phyloP scores from a whole-genome alignment of 805 yeast genomes.

The Hanseniaspora osmophila region DNA sequence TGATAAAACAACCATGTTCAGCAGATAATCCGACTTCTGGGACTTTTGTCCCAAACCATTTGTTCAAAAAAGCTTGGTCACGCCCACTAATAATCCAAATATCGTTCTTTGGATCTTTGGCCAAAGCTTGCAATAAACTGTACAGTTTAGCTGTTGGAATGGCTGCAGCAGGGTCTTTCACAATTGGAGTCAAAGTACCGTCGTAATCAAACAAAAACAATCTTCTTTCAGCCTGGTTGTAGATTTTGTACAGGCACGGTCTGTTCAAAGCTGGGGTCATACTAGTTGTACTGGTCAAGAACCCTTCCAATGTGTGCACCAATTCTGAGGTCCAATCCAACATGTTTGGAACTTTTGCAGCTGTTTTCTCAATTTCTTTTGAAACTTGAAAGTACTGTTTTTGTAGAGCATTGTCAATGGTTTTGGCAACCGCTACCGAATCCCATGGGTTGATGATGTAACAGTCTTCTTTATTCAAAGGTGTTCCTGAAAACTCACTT shows the following conservation, averaged over 20 bases:
- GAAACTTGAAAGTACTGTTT: constrained; percentile 34
- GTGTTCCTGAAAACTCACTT: constrained; percentile 88
- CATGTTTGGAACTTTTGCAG: constrained; percentile 55
- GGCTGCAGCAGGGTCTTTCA: constrained; percentile 95
- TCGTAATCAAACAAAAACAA: constrained; percentile 89
- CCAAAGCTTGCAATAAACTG: constrained; percentile 41
- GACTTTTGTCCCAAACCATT: constrained; percentile 65
- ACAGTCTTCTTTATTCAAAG: constrained; percentile 56
- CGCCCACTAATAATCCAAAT: constrained; percentile 95
- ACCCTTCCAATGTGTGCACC: constrained; percentile 29
- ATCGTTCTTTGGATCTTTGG: constrained; percentile 66
- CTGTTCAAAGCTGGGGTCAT: constrained; percentile 75
- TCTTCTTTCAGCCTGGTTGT: constrained; percentile 48
- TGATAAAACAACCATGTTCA: constrained; percentile 94
- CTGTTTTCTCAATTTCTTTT: constrained; percentile 29
- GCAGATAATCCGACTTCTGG: constrained; percentile 72
- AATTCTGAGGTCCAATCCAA: constrained; percentile 69
- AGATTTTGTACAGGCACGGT: constrained; percentile 46
- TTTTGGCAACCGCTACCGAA: constrained; percentile 78
- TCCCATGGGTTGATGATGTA: constrained; percentile 94
- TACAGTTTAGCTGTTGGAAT: constrained; percentile 71
- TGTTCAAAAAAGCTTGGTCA: constrained; percentile 77
- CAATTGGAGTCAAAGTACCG: constrained; percentile 95
- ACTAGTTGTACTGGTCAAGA: constrained; percentile 29
- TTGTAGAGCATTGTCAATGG: constrained; percentile 53